phyloP scores from a whole-genome alignment of 305 asterid species.

The Fraxinus platypoda region DNA sequence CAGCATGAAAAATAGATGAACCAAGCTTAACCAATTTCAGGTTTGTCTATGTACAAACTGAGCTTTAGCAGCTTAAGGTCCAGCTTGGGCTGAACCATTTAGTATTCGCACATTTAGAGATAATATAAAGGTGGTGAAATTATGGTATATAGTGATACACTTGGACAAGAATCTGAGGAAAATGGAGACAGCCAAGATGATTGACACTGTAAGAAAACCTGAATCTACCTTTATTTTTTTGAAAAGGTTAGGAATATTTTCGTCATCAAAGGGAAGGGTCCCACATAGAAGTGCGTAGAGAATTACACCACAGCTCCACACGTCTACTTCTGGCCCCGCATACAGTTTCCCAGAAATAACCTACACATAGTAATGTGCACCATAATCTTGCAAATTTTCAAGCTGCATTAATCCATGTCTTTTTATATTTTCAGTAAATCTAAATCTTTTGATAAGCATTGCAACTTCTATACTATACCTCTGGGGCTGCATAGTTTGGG shows the following conservation, averaged over 20 bases:
- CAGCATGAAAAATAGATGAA: neutral
- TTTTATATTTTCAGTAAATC: slow-evolving; percentile 15
- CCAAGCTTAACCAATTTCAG: neutral
- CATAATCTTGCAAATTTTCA: slow-evolving; percentile 5
- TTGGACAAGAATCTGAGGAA: slow-evolving; percentile 7
- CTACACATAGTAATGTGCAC: slow-evolving; percentile 33
- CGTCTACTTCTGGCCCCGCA: slow-evolving; percentile 89
- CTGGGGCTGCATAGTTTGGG: slow-evolving; percentile 66
- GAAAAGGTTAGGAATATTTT: slow-evolving; percentile 78
- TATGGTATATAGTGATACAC: neutral
- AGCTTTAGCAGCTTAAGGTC: neutral
- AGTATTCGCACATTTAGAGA: neutral
- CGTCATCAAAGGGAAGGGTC: slow-evolving; percentile 84
- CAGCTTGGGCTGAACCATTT: neutral
- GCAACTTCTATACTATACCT: slow-evolving; percentile 31
- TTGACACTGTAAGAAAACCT: neutral
- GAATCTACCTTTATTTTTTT: slow-evolving; percentile 66
- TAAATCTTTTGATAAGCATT: neutral
- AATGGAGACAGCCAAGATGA: neutral
- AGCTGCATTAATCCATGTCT: slow-evolving; percentile 1
- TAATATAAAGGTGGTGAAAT: neutral
- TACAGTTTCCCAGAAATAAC: slow-evolving; percentile 77
- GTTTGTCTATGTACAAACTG: neutral
- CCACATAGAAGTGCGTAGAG: slow-evolving; percentile 86
- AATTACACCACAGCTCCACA: slow-evolving; percentile 90